Evolutionary conservation across 2,329 filamentous ascomycete species (phyloP).

Genomic region (Cladosporium halotolerans): DNA sequence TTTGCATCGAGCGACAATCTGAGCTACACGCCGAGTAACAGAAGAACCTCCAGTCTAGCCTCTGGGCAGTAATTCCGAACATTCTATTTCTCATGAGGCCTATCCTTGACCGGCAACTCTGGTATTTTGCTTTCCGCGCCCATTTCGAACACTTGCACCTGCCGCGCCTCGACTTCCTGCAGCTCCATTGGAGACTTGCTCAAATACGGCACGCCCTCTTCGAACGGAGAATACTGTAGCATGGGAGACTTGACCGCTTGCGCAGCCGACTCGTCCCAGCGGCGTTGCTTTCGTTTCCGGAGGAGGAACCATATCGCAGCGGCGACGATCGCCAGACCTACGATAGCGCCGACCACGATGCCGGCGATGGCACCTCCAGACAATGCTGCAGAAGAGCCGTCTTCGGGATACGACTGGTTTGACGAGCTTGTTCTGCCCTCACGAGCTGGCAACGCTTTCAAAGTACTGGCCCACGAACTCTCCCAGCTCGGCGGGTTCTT

Average conservation of each 20-base stretch:
- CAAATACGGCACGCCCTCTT: background rate
- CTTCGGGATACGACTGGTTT: background rate
- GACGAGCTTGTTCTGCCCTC: background rate
- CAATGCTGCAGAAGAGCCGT: background rate
- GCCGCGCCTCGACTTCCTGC: background rate
- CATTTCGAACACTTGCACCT: background rate
- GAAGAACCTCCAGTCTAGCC: too few relatives aligned
- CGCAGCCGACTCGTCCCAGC: too few relatives aligned
- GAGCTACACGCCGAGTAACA: too few relatives aligned
- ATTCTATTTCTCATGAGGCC: too few relatives aligned
- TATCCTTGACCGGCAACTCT: background rate
- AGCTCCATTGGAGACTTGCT: constrained; percentile 1
- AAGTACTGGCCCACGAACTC: background rate
- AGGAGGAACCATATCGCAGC: constrained; percentile 12
- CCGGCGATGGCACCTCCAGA: constrained; percentile 33
- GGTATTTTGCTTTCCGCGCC: background rate
- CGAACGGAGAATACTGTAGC: background rate
- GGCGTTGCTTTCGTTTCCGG: constrained; percentile 5
- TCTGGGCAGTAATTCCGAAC: too few relatives aligned
- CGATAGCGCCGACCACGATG: constrained; percentile 31
- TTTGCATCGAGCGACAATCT: too few relatives aligned
- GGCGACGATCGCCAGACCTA: constrained; percentile 14
- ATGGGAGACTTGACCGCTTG: background rate
- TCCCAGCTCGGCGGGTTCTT: background rate
- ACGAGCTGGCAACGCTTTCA: background rate